Conservation (phyloP, 1,139 yeast species). For the Geotrichum australiense region DNA sequence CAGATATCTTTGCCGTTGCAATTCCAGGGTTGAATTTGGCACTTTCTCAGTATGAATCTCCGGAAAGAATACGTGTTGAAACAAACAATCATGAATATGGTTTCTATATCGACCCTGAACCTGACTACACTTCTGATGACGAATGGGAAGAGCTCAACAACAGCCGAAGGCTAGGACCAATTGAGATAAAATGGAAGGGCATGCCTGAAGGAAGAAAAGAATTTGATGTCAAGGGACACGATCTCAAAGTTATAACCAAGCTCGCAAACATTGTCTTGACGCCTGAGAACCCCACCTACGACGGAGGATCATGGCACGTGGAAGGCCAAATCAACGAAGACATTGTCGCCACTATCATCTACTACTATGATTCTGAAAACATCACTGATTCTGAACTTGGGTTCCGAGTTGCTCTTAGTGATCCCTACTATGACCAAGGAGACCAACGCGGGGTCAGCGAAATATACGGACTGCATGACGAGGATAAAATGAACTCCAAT, state of each 20-base stretch:
- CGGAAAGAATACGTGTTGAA: constrained; percentile 5
- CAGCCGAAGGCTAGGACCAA: constrained; percentile 3
- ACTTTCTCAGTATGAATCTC: constrained; percentile 21
- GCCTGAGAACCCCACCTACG: constrained; percentile 39
- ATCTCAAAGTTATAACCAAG: constrained; percentile 39
- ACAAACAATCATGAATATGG: constrained; percentile 8
- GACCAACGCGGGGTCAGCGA: constrained; percentile 31
- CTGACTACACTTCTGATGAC: constrained; percentile 2
- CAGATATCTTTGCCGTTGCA: constrained; percentile 30
- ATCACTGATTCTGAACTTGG: constrained; percentile 37
- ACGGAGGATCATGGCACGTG: constrained; percentile 44
- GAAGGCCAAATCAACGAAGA: constrained; percentile 43
- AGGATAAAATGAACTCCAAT: constrained; percentile 26
- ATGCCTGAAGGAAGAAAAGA: constrained; percentile 6
- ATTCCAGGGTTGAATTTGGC: constrained; percentile 35
- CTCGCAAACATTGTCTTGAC: constrained; percentile 41
- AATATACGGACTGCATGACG: constrained; percentile 32
- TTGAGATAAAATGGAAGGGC: constrained; percentile 19
- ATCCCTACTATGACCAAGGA: constrained; percentile 38
- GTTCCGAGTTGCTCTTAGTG: constrained; percentile 33
- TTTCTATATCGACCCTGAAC: constrained; percentile 7
- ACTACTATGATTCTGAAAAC: constrained; percentile 41
- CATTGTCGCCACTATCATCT: constrained; percentile 40
- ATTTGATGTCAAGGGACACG: constrained; percentile 15
- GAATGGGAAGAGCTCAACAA: constrained; percentile 19